Percentiles rank a stretch among this genome's conserved stretches.
phyloP scores from a whole-genome alignment of 2,329 filamentous ascomycete species.

The Calonectria montana region DNA sequence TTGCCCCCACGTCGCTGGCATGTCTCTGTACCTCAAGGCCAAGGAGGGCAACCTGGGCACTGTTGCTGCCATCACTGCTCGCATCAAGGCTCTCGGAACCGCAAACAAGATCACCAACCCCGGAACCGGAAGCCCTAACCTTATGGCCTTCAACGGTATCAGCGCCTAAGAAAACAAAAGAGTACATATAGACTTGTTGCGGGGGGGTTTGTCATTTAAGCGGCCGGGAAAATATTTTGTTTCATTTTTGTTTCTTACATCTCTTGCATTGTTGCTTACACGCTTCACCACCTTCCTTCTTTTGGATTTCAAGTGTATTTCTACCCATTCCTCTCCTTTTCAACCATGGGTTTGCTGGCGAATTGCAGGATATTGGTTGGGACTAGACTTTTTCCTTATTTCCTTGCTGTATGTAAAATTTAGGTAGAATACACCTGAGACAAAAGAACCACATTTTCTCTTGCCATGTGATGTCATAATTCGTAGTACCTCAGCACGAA shows the following conservation, averaged over 20 bases:
- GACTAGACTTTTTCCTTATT: not conserved
- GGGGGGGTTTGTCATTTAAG: constrained; percentile 2
- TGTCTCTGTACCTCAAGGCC: constrained; percentile 64
- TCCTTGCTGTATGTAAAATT: not conserved
- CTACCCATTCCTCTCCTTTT: constrained; percentile 1
- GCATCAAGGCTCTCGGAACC: constrained; percentile 56
- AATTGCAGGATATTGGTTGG: not conserved
- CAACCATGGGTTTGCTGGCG: constrained; percentile 19
- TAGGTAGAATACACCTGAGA: constrained; percentile 9
- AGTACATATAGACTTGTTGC: not conserved
- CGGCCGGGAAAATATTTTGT: constrained; percentile 6
- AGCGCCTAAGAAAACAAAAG: not conserved
- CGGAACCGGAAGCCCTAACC: constrained; percentile 54
- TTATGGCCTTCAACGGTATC: constrained; percentile 60
- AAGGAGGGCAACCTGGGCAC: constrained; percentile 46
- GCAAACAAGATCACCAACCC: constrained; percentile 50
- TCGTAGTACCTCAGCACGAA: too few relatives aligned
- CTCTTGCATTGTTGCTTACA: not conserved
- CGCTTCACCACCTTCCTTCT: not conserved
- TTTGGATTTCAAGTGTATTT: not conserved
- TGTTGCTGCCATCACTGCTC: constrained; percentile 55
- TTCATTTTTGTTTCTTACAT: not conserved
- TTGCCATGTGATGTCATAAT: not conserved
- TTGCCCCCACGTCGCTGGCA: constrained; percentile 68
- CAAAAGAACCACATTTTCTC: not conserved